phyloP scores from a whole-genome alignment of 2,329 filamentous ascomycete genomes.

The Stachybotrys echinatus region DNA sequence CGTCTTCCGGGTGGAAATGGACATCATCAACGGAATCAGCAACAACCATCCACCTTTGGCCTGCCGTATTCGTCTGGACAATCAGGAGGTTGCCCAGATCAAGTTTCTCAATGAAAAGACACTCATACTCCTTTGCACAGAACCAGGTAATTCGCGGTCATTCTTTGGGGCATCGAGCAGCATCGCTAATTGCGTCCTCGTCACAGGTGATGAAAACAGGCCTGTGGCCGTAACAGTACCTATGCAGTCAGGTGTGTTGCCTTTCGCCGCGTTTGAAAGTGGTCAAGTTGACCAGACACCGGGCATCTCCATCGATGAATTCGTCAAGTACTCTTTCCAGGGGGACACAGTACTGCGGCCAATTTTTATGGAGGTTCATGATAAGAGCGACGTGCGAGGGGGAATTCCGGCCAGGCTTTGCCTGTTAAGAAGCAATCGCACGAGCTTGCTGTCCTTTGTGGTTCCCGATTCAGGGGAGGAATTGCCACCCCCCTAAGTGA shows the following conservation, averaged over 20 bases:
- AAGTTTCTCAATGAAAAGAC: conserved; percentile 62
- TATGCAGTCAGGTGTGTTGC: conserved; percentile 26
- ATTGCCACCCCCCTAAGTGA: neutral
- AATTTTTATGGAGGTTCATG: conserved; percentile 46
- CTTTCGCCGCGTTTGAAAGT: conserved; percentile 30
- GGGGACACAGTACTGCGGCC: conserved; percentile 25
- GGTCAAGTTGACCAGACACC: conserved; percentile 4
- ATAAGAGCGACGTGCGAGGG: conserved; percentile 35
- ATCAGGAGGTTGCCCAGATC: conserved; percentile 50
- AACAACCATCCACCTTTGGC: conserved; percentile 31
- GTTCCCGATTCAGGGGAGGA: conserved; percentile 17
- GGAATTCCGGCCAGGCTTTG: conserved; percentile 45
- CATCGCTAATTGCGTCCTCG: neutral
- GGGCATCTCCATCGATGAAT: conserved; percentile 9
- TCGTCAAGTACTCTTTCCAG: conserved; percentile 19
- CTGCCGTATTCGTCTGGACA: conserved; percentile 34
- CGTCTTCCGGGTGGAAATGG: conserved; percentile 48
- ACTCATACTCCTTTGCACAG: conserved; percentile 54
- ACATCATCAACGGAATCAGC: conserved; percentile 56
- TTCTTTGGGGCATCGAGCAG: neutral
- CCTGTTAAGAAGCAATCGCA: conserved; percentile 42
- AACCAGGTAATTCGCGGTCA: conserved; percentile 21
- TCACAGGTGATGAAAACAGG: conserved; percentile 15
- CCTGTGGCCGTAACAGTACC: conserved; percentile 28
- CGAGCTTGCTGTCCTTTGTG: conserved; percentile 41